Evolutionary conservation across 2,329 filamentous ascomycete species (phyloP).

Genomic region (Lasiodiplodia sp.): DNA sequence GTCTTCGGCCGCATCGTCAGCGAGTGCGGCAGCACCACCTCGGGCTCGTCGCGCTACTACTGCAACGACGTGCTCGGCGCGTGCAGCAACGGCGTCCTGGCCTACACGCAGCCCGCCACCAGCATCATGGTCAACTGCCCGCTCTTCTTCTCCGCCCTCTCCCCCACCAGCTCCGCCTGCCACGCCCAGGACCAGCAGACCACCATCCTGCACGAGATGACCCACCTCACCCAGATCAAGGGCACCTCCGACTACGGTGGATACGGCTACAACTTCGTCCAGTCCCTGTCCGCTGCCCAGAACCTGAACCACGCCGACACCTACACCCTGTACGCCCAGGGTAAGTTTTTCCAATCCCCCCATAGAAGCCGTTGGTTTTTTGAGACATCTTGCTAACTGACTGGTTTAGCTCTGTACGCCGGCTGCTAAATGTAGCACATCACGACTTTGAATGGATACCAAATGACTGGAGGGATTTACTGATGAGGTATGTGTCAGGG

Average conservation of each 20-base stretch:
- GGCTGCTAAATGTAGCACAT: constrained; percentile 5
- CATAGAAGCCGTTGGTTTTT: background rate
- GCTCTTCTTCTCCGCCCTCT: constrained; percentile 64
- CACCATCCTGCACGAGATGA: constrained; percentile 71
- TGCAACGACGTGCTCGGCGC: constrained; percentile 66
- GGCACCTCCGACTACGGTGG: constrained; percentile 65
- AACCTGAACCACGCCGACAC: constrained; percentile 62
- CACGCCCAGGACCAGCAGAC: constrained; percentile 71
- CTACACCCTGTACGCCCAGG: constrained; percentile 63
- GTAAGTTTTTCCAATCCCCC: constrained; percentile 35
- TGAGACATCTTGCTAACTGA: background rate
- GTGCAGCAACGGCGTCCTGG: constrained; percentile 63
- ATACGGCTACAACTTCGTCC: constrained; percentile 56
- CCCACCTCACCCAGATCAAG: constrained; percentile 65
- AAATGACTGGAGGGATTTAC: background rate
- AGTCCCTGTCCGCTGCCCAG: constrained; percentile 5
- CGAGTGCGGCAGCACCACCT: constrained; percentile 62
- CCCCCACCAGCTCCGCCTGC: constrained; percentile 59
- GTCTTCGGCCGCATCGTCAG: constrained; percentile 61
- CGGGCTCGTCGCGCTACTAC: constrained; percentile 58
- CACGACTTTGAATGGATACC: background rate
- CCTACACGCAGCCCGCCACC: constrained; percentile 65
- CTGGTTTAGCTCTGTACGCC: constrained; percentile 8
- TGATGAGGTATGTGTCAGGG: background rate
- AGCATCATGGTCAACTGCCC: constrained; percentile 69